A percentile compares a stretch with the other conserved stretches of the same genome.
Evolutionary conservation across 179 eudicot genomes (phyloP).

Genomic region (Monotropa hypopitys): DNA sequence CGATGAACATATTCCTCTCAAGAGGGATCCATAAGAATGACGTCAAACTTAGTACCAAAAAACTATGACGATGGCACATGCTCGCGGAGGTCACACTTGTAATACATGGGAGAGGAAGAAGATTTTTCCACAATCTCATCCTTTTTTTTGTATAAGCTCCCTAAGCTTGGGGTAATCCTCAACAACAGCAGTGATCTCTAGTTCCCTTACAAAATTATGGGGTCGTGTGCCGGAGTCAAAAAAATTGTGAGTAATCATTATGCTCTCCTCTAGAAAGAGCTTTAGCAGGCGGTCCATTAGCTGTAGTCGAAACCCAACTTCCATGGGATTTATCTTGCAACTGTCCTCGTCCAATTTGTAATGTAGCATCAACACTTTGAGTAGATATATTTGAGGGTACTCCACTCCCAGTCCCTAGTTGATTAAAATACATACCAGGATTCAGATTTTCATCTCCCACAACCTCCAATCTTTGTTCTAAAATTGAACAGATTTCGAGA

Average conservation of each 20-base stretch:
- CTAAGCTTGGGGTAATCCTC: conserved; percentile 97
- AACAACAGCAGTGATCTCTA: conserved; percentile 80
- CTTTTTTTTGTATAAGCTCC: conserved; percentile 93
- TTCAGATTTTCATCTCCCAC: too few species aligned
- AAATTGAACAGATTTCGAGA: too few species aligned
- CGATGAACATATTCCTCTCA: conserved; percentile 99
- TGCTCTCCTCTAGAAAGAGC: conserved; percentile 99
- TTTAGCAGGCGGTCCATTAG: conserved; percentile 61
- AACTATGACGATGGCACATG: conserved; percentile 68
- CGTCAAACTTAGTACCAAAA: conserved; percentile 96
- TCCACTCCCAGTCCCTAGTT: conserved; percentile 64
- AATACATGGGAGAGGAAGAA: conserved; percentile 78
- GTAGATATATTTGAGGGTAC: conserved; percentile 40
- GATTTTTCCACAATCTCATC: conserved; percentile 86
- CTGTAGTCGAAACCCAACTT: conserved; percentile 60
- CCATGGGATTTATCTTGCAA: conserved; percentile 52
- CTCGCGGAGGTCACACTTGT: conserved; percentile 72
- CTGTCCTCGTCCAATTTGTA: conserved; percentile 50
- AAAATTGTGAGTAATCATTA: conserved; percentile 96
- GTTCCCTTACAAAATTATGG: conserved; percentile 87
- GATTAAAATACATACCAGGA: conserved; percentile 53
- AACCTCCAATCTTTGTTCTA: too few species aligned
- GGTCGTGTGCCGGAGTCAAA: conserved; percentile 95
- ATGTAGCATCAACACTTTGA: conserved; percentile 41
- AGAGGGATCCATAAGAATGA: conserved; percentile 91